Evolutionary conservation across 176 grass and related monocot genomes (phyloP).

Genomic region (Echinochloa phyllopogon): DNA sequence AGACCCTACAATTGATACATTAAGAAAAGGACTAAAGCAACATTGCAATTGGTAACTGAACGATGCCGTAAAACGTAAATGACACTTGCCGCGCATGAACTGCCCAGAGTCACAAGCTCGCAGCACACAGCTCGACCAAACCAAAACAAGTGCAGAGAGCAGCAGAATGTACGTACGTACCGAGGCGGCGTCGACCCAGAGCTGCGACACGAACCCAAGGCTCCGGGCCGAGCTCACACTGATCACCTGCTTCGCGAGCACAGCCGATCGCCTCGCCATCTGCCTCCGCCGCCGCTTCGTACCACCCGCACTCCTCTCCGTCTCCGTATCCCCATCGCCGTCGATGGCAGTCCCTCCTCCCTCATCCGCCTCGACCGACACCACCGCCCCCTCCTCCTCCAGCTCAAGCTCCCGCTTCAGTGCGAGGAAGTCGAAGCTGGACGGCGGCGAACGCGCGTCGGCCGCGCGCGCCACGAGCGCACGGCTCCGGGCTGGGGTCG

Average conservation of each 20-base stretch:
- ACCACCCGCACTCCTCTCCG: conserved; percentile 9
- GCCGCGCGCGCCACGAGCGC: conserved; percentile 40
- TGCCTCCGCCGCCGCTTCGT: conserved; percentile 44
- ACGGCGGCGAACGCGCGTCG: conserved; percentile 45
- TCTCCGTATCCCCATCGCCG: conserved; percentile 34
- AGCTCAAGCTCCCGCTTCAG: conserved; percentile 86
- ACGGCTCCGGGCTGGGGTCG: background rate
- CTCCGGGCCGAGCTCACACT: conserved; percentile 79
- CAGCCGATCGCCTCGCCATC: conserved; percentile 71
- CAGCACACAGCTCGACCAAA: background rate
- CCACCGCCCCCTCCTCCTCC: conserved; percentile 39
- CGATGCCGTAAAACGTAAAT: background rate
- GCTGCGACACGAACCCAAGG: conserved; percentile 93
- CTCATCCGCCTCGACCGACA: conserved; percentile 7
- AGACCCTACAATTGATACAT: background rate
- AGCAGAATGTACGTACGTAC: conserved; percentile 42
- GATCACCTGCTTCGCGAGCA: conserved; percentile 94
- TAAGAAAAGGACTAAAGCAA: background rate
- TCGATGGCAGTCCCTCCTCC: conserved; percentile 17
- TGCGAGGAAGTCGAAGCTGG: conserved; percentile 82
- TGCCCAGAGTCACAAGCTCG: background rate
- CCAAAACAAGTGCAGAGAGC: conserved; percentile 5
- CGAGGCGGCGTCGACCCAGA: conserved; percentile 77
- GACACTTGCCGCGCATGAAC: background rate
- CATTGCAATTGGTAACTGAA: background rate